phyloP scores from a whole-genome alignment of 2,329 filamentous ascomycete genomes.

The Colletotrichum graminicola region DNA sequence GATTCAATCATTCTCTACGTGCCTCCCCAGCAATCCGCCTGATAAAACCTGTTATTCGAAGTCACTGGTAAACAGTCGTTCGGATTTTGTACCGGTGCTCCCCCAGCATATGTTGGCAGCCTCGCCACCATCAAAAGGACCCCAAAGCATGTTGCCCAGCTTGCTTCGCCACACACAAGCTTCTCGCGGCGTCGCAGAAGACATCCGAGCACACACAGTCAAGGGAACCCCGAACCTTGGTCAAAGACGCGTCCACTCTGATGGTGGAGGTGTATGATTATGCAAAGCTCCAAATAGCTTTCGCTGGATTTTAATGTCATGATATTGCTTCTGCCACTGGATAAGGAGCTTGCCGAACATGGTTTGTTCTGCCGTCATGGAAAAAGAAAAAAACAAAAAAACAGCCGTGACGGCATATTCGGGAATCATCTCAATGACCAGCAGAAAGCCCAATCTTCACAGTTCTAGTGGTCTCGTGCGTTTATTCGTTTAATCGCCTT shows the following conservation, averaged over 20 bases:
- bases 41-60: conserved; percentile 51
- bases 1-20: conserved; percentile 26
- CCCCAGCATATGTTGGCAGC: conserved; percentile 49
- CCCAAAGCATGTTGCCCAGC: conserved; percentile 44
- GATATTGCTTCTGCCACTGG: background rate
- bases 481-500: background rate
- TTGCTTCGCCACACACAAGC: conserved; percentile 47
- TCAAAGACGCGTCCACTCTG: conserved; percentile 49
- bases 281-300: conserved; percentile 45
- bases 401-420: background rate
- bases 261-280: conserved; percentile 46
- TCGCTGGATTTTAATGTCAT: conserved; percentile 47
- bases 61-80: conserved; percentile 49
- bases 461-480: background rate
- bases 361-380: conserved; percentile 35
- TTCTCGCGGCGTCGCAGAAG: conserved; percentile 44
- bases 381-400: too few relatives aligned
- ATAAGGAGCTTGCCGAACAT: conserved; percentile 46
- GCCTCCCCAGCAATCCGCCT: conserved; percentile 31
- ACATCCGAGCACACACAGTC: conserved; percentile 46
- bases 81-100: conserved; percentile 48
- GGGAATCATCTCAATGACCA: background rate
- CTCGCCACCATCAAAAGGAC: conserved; percentile 48
- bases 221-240: conserved; percentile 47
- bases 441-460: background rate